A percentile compares a stretch with the other conserved stretches of the same genome.
Conservation (phyloP, 768 basidiomycete genomes). For the Trametes gibbosa region DNA sequence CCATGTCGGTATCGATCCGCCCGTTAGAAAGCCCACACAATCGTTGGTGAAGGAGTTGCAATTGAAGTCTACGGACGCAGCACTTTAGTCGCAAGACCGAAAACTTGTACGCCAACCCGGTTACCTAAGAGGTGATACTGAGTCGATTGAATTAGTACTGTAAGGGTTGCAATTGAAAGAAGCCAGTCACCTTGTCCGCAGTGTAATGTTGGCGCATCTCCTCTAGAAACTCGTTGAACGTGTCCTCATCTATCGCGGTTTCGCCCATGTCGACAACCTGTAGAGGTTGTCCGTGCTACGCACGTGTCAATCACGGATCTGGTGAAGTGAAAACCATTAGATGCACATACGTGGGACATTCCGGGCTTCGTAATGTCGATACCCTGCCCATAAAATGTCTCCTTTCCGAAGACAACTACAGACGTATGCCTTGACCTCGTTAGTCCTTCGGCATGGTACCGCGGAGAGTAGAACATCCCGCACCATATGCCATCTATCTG, state of each 20-base stretch:
- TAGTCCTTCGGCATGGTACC: neutral
- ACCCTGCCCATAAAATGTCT: constrained; percentile 90
- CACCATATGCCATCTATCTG: constrained; percentile 95
- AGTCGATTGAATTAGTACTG: neutral
- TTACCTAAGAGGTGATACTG: constrained; percentile 87
- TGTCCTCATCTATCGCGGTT: constrained; percentile 78
- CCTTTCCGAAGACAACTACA: constrained; percentile 81
- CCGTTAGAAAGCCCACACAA: constrained; percentile 82
- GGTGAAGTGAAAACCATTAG: neutral
- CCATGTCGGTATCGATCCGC: constrained; percentile 73
- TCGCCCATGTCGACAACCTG: constrained; percentile 73
- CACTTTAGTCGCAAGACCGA: neutral
- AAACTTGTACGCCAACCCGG: neutral
- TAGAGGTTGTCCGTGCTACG: constrained; percentile 72
- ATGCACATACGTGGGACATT: constrained; percentile 66
- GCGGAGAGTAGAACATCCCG: constrained; percentile 24
- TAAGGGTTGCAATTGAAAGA: neutral
- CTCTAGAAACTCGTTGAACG: constrained; percentile 78
- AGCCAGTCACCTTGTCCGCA: constrained; percentile 71
- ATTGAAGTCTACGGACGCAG: constrained; percentile 66
- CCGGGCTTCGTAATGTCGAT: constrained; percentile 73
- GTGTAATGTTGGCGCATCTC: constrained; percentile 81
- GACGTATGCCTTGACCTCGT: constrained; percentile 77
- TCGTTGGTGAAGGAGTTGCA: constrained; percentile 96
- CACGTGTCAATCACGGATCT: neutral